Evolutionary conservation across 768 basidiomycete species (phyloP).

Genomic region (Rhodotorula graminis): DNA sequence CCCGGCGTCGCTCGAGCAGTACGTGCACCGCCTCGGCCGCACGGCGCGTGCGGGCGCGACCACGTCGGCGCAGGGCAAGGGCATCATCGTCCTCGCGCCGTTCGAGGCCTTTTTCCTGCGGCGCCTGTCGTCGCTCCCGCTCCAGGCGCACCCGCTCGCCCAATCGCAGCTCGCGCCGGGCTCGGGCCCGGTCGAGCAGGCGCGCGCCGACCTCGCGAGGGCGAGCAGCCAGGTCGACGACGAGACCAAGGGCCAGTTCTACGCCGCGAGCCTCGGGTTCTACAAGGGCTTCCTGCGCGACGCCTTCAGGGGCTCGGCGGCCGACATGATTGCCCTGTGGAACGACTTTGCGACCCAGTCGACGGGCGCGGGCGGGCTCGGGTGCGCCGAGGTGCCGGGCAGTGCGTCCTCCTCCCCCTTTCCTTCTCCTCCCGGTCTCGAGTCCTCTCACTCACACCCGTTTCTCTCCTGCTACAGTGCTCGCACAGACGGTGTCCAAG

Average conservation of each 20-base stretch:
- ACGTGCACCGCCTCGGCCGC: conserved; percentile 46
- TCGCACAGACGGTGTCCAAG: conserved; percentile 1
- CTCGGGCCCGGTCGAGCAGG: background rate
- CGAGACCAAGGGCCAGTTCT: conserved; percentile 54
- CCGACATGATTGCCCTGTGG: conserved; percentile 43
- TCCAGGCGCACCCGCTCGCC: conserved; percentile 47
- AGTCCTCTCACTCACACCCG: conserved; percentile 40
- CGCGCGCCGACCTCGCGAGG: conserved; percentile 36
- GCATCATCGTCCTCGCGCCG: conserved; percentile 57
- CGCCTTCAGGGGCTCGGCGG: conserved; percentile 28
- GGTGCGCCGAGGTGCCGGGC: conserved; percentile 35
- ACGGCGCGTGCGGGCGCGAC: conserved; percentile 49
- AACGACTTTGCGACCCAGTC: conserved; percentile 48
- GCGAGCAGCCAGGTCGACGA: conserved; percentile 48
- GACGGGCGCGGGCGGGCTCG: conserved; percentile 14
- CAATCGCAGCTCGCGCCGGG: conserved; percentile 7
- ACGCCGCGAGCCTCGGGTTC: conserved; percentile 59
- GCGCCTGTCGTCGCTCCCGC: conserved; percentile 50
- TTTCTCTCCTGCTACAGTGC: background rate
- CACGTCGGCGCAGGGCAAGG: conserved; percentile 48
- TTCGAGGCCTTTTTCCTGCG: conserved; percentile 56
- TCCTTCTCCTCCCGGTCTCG: background rate
- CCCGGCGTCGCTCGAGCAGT: conserved; percentile 48
- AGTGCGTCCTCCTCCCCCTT: conserved; percentile 26
- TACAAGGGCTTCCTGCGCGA: conserved; percentile 51